Evolutionary conservation across 192 early-diverging fungal genomes (phyloP), one percentile per base, ranked within the genome.

Genomic region (Irineochytrium annulatum): DNA sequence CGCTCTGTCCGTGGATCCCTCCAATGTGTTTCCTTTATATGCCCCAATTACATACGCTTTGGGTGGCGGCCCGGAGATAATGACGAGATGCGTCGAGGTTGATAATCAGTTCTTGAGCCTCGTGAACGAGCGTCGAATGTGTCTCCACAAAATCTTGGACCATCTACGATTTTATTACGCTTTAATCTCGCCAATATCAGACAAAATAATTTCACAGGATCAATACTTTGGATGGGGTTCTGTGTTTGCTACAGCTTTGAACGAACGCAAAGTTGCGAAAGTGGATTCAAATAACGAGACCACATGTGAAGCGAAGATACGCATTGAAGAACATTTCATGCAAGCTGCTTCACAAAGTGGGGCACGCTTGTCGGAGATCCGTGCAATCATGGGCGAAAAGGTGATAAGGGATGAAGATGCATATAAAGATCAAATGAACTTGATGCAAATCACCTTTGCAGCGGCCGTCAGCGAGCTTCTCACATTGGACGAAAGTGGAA

Each of bases 121-220:
- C 20, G 54, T 22, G 16, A 6, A 34, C 17, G 46, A 57, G 27
- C 67, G 44, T 19, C 24, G 13, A 0, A 29, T 35, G 19, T 62
- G 22, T 44, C 54, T 45, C 26, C 11, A 32, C 20, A 0, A 19
- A 2, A 57, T 51, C 43, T 31, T 75, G 11, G 53, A 74, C 11
- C 57, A 74, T 76, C 34, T 74, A 2, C 64, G 70, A 30, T 13
- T 71, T 22, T 74, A 75, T 58, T 57, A 66, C 22, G 52, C 49
- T 1, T 27, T 75, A 0, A 59, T 53, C 11, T 55, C 56, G 1
- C 72, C 72, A 26, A 60, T 75, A 11, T 31, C 52, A 16, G 62
- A 68, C n/a, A 2, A 14, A 0, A 29, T 74, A 13, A 29, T 74
- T 6, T 35, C 54, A 0, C 71, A 75, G 43, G 72, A 74, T 58